phyloP scores from a whole-genome alignment of 306 rosid species.

The Psophocarpus tetragonolobus region DNA sequence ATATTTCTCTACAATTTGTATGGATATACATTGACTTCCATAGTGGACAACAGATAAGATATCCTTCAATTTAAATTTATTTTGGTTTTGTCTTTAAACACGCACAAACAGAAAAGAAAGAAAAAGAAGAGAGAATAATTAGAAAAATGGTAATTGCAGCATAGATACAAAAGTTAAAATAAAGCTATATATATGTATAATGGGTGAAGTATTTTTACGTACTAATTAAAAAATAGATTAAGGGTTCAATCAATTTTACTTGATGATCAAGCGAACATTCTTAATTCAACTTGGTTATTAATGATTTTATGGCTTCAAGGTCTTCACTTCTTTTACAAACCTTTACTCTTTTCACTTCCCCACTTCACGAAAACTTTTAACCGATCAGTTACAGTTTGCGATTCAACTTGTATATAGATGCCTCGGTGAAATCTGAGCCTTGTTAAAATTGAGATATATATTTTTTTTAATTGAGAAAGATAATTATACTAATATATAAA shows the following conservation, averaged over 20 bases:
- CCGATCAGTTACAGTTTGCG: conserved; percentile 8
- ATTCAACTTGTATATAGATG: neutral
- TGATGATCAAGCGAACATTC: conserved; percentile 30
- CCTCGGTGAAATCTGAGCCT: neutral
- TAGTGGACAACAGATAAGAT: conserved; percentile 29
- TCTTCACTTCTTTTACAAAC: conserved; percentile 29
- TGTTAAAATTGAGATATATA: neutral
- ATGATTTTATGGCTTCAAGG: conserved; percentile 1
- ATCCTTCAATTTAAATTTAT: conserved; percentile 15
- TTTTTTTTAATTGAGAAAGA: no score
- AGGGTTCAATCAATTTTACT: conserved; percentile 25
- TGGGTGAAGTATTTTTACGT: neutral
- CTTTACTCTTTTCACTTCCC: conserved; percentile 20
- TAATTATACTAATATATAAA: no score
- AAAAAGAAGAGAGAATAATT: neutral
- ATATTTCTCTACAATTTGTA: neutral
- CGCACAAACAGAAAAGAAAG: neutral
- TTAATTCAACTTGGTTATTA: neutral
- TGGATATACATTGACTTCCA: neutral
- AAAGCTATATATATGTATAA: neutral
- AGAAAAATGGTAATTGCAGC: neutral
- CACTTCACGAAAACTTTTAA: neutral
- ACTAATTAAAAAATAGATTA: neutral
- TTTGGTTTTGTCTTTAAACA: neutral
- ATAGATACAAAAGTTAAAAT: neutral